These are phyloP conservation scores for Hyparrhenia diplandra DNA, from an alignment of 176 grass and related monocot species.

Conservation along the genomic window DNA sequence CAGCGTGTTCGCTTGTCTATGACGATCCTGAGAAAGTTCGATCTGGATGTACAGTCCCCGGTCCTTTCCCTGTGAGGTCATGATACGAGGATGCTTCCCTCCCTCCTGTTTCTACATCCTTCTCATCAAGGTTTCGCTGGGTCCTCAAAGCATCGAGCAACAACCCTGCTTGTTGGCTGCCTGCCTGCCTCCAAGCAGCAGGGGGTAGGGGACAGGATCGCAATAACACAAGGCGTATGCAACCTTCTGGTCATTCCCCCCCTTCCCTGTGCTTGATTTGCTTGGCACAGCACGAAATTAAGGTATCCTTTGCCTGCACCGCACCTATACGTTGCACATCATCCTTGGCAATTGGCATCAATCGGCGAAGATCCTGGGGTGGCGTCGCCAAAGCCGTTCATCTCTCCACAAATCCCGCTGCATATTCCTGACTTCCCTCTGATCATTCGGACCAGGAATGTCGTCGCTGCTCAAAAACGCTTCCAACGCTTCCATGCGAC, in stretches of 20 bases:
- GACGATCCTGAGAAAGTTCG: background rate
- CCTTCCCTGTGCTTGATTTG: background rate
- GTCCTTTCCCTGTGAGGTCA: too few relatives aligned
- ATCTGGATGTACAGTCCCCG: background rate
- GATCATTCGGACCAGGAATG: background rate
- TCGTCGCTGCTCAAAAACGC: background rate
- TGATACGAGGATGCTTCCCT: too few relatives aligned
- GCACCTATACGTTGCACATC: background rate
- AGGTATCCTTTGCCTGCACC: background rate
- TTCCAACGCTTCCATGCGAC: background rate
- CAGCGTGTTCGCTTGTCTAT: background rate
- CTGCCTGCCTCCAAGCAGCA: too few relatives aligned
- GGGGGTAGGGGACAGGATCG: too few relatives aligned
- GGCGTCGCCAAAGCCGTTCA: background rate
- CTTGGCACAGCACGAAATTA: background rate
- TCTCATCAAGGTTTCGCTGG: background rate
- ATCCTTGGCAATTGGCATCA: background rate
- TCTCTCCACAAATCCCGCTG: conserved; percentile 1
- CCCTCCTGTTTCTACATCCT: background rate
- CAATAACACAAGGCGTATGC: background rate
- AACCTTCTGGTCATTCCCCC: background rate
- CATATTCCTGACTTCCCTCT: background rate
- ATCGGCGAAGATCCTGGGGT: background rate
- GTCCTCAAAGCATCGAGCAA: background rate
- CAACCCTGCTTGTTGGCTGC: background rate